Percentiles rank a stretch among this genome's conserved stretches.
Conservation (phyloP, 2,329 filamentous ascomycete species). For the Diaporthe longicolla region DNA sequence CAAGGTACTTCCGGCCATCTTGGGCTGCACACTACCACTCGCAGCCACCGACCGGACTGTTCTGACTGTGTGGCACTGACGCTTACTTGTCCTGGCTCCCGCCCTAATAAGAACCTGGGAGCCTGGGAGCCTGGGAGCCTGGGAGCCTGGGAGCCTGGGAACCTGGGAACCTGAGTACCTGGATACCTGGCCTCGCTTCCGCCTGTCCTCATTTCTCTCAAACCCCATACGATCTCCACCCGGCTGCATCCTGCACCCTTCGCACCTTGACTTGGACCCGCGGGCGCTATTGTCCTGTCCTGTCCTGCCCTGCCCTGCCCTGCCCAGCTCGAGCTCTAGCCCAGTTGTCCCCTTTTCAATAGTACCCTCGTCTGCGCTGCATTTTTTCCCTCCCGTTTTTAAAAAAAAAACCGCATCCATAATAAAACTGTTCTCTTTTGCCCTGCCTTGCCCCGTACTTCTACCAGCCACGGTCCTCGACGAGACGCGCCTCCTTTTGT, state of each 20-base stretch:
- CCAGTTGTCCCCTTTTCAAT: constrained; percentile 45
- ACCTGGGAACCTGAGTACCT: constrained; percentile 25
- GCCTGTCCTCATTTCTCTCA: constrained; percentile 45
- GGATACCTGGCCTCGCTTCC: constrained; percentile 45
- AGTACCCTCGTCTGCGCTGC: constrained; percentile 42
- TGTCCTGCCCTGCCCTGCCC: constrained; percentile 8
- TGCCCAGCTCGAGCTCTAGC: constrained; percentile 30
- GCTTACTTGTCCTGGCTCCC: constrained; percentile 22
- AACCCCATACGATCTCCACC: constrained; percentile 46
- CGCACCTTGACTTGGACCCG: constrained; percentile 32
- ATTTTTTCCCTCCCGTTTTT: constrained; percentile 37
- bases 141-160: constrained; percentile 6
- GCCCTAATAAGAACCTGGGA: constrained; percentile 10
- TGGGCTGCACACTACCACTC: background rate
- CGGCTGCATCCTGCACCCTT: constrained; percentile 44
- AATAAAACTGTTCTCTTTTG: constrained; percentile 41
- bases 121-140: constrained; percentile 6
- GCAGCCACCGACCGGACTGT: background rate
- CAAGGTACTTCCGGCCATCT: constrained; percentile 6
- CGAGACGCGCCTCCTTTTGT: constrained; percentile 40
- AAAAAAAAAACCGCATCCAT: constrained; percentile 35
- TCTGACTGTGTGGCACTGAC: constrained; percentile 14
- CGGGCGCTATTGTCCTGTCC: constrained; percentile 26
- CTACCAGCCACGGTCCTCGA: constrained; percentile 38
- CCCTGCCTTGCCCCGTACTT: constrained; percentile 33